Conservation (phyloP, 1,284 basidiomycete genomes). For the Ceratobasidium sp. region DNA sequence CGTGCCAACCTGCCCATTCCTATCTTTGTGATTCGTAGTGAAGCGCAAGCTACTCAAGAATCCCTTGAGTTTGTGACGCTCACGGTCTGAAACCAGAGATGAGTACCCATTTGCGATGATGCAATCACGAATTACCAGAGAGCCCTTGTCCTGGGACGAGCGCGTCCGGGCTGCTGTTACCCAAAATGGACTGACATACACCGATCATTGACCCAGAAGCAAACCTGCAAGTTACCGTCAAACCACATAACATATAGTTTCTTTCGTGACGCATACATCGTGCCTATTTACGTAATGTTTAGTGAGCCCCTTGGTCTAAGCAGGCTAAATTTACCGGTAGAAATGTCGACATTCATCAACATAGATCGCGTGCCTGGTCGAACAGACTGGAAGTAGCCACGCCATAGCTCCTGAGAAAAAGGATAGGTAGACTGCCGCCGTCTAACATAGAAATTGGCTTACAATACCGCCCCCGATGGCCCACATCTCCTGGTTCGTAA, state of each 20-base stretch:
- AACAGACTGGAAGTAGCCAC: conserved; percentile 56
- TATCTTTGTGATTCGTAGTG: conserved; percentile 52
- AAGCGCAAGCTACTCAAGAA: conserved; percentile 69
- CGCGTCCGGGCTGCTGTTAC: conserved; percentile 61
- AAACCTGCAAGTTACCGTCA: conserved; percentile 50
- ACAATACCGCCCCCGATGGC: conserved; percentile 71
- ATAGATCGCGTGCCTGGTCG: conserved; percentile 70
- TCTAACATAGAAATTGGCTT: too few relatives aligned
- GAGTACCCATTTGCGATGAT: too few relatives aligned
- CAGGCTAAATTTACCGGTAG: conserved; percentile 61
- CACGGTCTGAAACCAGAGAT: conserved; percentile 13
- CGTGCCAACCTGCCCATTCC: conserved; percentile 35
- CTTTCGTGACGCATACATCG: neutral
- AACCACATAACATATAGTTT: neutral
- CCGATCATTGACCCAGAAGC: conserved; percentile 57
- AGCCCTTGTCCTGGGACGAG: conserved; percentile 54
- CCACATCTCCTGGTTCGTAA: conserved; percentile 67
- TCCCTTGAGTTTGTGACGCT: conserved; percentile 56
- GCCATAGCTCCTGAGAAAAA: conserved; percentile 39
- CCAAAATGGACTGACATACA: conserved; percentile 65
- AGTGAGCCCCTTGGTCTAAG: conserved; percentile 50
- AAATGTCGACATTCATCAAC: conserved; percentile 79
- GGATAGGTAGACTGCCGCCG: too few relatives aligned
- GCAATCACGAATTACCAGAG: neutral
- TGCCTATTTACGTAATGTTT: neutral